Conservation (phyloP, 768 basidiomycete species). For the Filobasidium floriforme region DNA sequence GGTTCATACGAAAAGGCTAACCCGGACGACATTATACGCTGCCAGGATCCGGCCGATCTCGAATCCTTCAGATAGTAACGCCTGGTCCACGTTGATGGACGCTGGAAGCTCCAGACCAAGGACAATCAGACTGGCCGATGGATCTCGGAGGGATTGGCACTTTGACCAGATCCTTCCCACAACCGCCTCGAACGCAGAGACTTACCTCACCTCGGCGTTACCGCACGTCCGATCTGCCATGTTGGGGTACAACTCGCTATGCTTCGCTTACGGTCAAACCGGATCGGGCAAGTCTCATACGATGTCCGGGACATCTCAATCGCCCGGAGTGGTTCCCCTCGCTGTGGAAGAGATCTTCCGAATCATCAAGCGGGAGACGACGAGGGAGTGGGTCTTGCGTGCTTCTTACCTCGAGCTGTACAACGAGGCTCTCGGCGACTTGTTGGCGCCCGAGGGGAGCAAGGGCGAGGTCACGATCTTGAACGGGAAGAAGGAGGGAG, state of each 20-base stretch:
- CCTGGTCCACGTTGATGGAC: constrained; percentile 35
- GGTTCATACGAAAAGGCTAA: background rate
- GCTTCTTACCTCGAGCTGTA: constrained; percentile 97
- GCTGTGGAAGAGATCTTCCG: constrained; percentile 84
- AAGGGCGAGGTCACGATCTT: constrained; percentile 50
- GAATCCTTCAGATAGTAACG: constrained; percentile 28
- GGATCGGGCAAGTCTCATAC: constrained; percentile 67
- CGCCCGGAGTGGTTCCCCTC: constrained; percentile 90
- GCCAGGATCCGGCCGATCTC: constrained; percentile 40
- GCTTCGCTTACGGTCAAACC: constrained; percentile 82
- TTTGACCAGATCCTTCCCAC: constrained; percentile 43
- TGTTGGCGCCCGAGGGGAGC: constrained; percentile 58
- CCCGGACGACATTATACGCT: background rate
- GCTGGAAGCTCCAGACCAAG: constrained; percentile 26
- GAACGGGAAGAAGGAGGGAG: constrained; percentile 50
- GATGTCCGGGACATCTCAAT: constrained; percentile 54
- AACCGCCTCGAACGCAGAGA: constrained; percentile 31
- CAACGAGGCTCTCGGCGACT: constrained; percentile 54
- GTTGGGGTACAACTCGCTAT: constrained; percentile 92
- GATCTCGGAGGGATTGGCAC: constrained; percentile 35
- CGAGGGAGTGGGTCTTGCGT: constrained; percentile 83
- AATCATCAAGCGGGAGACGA: constrained; percentile 51
- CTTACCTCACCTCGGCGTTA: constrained; percentile 36
- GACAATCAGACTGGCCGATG: constrained; percentile 35
- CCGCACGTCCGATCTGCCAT: constrained; percentile 60